Conservation (phyloP, 352 stramenopile species). For the Phytophthora ramorum region DNA sequence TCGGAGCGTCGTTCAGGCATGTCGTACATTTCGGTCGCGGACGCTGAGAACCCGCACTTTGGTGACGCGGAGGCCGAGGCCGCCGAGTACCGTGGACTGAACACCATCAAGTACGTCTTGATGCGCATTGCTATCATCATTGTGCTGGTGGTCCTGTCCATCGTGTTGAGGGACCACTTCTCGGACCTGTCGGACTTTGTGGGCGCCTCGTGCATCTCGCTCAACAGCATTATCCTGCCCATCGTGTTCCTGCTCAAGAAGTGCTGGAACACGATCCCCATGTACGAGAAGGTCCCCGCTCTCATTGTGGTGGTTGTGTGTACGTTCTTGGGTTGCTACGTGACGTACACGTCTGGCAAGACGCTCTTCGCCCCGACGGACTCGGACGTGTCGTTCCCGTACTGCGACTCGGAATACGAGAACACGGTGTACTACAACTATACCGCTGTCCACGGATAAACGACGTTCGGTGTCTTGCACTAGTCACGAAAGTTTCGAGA, state of each 20-base stretch:
- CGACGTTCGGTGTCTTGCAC: neutral
- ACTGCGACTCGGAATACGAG: constrained; percentile 52
- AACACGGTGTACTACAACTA: constrained; percentile 53
- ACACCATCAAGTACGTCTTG: constrained; percentile 51
- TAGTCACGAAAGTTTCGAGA: neutral
- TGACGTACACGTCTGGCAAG: constrained; percentile 51
- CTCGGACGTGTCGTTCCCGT: constrained; percentile 51
- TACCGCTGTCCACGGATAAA: constrained; percentile 35
- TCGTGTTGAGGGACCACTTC: constrained; percentile 45
- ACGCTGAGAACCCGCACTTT: constrained; percentile 34
- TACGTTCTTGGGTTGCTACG: constrained; percentile 46
- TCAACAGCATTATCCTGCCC: constrained; percentile 66
- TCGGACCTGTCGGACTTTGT: constrained; percentile 62
- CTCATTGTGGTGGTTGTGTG: constrained; percentile 44
- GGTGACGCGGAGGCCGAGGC: constrained; percentile 39
- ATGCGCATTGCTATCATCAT: constrained; percentile 51
- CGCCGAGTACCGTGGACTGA: constrained; percentile 41
- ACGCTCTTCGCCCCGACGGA: constrained; percentile 44
- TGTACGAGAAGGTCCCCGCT: constrained; percentile 48
- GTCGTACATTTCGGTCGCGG: constrained; percentile 37
- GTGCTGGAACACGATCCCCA: constrained; percentile 42
- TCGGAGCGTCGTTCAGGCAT: constrained; percentile 29
- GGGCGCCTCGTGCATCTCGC: constrained; percentile 53
- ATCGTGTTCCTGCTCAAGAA: constrained; percentile 63
- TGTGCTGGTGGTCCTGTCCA: constrained; percentile 37